Evolutionary conservation across 2,329 filamentous ascomycete species (phyloP), one percentile per base, ranked within the genome.

Genomic region (Escovopsis sp.): DNA sequence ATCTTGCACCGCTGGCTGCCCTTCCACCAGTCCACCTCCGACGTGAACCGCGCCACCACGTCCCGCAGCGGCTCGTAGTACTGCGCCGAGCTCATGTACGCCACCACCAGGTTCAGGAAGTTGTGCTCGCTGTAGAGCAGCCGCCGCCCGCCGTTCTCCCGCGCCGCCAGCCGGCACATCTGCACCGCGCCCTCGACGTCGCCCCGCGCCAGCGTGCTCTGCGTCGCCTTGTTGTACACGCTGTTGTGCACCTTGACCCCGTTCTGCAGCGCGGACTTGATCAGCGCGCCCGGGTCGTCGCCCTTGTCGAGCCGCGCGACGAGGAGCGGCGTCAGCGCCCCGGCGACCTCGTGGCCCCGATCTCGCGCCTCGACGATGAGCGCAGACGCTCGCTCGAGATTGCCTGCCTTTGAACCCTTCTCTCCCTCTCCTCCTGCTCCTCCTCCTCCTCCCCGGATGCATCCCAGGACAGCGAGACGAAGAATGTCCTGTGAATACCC

Each of bases 391-490:
- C 51, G 38, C 38, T 51, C 44, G 39, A 59, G 15, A 2, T 15
- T 45, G 36, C 54, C 28, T 4, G 28, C 8, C 28, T 23, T 4
- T 32, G 28, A 3, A 4, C 28, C 8, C 49, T 3, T 52, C 38
- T 12, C 23, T 23, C 23, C 23, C 23, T 6, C 23, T 4, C 23
- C 23, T 23, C 12, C 51, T 23, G 23, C 23, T 6, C 2, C 23
- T 38, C 12, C 53, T 54, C 15, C 15, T 15, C 15, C 15, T 15
- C 15, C 15, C 15, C 15, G 15, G 40, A 73, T 50, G 12, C 62
- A 58, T 2, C 69, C 67, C 9, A 62, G 49, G 8, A 75, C 63
- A 8, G 66, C 69, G 5, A 73, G 55, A n/a, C 65, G 63, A 12
- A 75, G 58, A 42, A 65, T 69, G 23, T 62, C 58, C 3, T 52